Conservation (phyloP, 495 filamentous ascomycete species). For the Ascodesmis nigricans region DNA sequence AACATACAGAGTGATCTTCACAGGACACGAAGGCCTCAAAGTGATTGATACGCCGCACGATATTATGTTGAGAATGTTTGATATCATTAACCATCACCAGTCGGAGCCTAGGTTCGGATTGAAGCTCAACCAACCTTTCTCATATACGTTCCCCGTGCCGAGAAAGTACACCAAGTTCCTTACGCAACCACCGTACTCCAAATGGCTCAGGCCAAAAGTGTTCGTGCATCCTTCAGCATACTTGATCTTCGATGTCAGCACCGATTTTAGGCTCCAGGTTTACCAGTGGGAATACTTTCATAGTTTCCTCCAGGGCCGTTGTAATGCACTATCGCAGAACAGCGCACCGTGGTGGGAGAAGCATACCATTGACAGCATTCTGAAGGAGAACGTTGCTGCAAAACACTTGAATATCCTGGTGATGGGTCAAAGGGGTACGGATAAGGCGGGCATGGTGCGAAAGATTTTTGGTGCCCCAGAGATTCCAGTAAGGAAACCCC, state of each 20-base stretch:
- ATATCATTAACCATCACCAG: constrained; percentile 8
- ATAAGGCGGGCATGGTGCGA: constrained; percentile 5
- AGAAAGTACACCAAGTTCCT: constrained; percentile 4
- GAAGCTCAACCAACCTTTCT: constrained; percentile 7
- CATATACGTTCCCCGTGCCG: constrained; percentile 1
- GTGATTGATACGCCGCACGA: constrained; percentile 9
- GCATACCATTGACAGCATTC: constrained; percentile 8
- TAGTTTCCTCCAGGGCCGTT: constrained; percentile 6
- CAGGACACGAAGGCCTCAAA: constrained; percentile 2
- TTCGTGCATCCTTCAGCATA: constrained; percentile 13
- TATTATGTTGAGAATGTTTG: constrained; percentile 9
- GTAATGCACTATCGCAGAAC: neutral
- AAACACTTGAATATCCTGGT: constrained; percentile 8
- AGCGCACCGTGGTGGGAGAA: constrained; percentile 10
- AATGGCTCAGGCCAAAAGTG: constrained; percentile 4
- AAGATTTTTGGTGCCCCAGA: constrained; percentile 7
- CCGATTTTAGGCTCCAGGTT: constrained; percentile 6
- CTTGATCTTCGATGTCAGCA: constrained; percentile 10
- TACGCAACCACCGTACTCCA: constrained; percentile 7
- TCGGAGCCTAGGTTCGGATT: neutral
- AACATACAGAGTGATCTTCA: constrained; percentile 8
- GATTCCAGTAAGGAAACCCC: neutral
- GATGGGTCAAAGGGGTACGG: constrained; percentile 4
- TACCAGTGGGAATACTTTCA: constrained; percentile 10
- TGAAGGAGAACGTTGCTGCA: neutral